These are phyloP conservation scores for Fusarium heterosporum DNA, from an alignment of 2,329 filamentous ascomycete genomes.

Conservation along the genomic window DNA sequence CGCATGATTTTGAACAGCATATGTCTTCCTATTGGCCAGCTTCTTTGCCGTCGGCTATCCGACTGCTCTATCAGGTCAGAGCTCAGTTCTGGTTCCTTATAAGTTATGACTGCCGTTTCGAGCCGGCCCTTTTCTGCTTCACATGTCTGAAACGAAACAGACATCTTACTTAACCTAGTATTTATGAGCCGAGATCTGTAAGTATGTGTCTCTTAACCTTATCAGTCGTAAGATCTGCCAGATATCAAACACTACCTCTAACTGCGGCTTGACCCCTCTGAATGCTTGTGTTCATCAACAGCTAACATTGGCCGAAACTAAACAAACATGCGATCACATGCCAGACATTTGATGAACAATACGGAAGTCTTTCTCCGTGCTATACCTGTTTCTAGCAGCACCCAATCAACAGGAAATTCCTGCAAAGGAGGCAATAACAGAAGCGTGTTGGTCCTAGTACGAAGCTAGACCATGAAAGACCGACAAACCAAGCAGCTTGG, in stretches of 20 bases:
- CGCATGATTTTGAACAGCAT: background rate
- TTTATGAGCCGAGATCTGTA: background rate
- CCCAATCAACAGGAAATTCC: background rate
- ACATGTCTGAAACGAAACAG: background rate
- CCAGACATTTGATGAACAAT: background rate
- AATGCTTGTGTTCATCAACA: background rate
- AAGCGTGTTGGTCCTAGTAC: background rate
- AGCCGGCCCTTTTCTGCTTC: background rate
- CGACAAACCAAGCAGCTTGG: too few relatives aligned
- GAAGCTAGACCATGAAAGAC: too few relatives aligned
- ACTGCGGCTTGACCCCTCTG: background rate
- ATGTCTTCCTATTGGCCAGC: background rate
- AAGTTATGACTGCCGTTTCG: background rate
- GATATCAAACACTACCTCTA: background rate
- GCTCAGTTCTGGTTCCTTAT: background rate
- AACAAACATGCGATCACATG: background rate
- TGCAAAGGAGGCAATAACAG: background rate
- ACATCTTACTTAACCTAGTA: background rate
- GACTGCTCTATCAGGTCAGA: background rate
- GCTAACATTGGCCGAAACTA: background rate
- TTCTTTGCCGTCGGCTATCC: constrained; percentile 4
- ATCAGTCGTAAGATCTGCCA: constrained; percentile 1
- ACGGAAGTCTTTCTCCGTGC: background rate
- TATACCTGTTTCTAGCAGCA: background rate
- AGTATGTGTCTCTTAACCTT: background rate